phyloP scores from a whole-genome alignment of 305 asterid species.

The Plantago coronopus region DNA sequence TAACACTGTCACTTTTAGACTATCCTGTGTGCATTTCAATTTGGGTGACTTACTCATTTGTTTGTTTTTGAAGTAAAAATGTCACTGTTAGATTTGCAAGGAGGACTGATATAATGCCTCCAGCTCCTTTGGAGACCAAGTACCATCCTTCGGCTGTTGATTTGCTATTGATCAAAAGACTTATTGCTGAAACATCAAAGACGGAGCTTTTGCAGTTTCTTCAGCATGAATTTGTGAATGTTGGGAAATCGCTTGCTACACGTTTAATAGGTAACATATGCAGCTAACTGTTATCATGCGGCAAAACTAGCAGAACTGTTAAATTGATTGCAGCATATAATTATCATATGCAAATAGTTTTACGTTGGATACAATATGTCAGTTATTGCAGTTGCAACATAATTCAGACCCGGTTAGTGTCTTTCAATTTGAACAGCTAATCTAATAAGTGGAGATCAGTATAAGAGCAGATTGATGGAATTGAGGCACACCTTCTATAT shows the following conservation, averaged over 20 bases:
- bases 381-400: neutral
- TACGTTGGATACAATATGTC: slow-evolving; percentile 1
- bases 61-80: slow-evolving; percentile 51
- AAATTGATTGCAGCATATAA: slow-evolving; percentile 4
- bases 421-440: too few relatives aligned
- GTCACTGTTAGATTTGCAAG: slow-evolving; percentile 64
- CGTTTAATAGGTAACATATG: slow-evolving; percentile 70
- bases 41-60: slow-evolving; percentile 16
- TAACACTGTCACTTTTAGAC: slow-evolving; percentile 25
- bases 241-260: slow-evolving; percentile 72
- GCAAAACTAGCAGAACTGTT: neutral
- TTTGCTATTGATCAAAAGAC: slow-evolving; percentile 85
- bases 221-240: slow-evolving; percentile 89
- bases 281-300: slow-evolving; percentile 15
- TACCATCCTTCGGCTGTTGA: slow-evolving; percentile 96
- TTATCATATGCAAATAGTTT: slow-evolving; percentile 9
- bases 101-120: slow-evolving; percentile 92
- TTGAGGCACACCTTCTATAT: neutral
- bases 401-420: slow-evolving; percentile 1
- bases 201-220: slow-evolving; percentile 72
- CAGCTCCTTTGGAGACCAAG: slow-evolving; percentile 85
- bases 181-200: slow-evolving; percentile 74
- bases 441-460: too few relatives aligned
- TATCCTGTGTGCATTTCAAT: slow-evolving; percentile 17
- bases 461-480: too few relatives aligned